Base-by-base conservation (phyloP, 768 basidiomycete species). In the Boletus vinaceobasis region DNA sequence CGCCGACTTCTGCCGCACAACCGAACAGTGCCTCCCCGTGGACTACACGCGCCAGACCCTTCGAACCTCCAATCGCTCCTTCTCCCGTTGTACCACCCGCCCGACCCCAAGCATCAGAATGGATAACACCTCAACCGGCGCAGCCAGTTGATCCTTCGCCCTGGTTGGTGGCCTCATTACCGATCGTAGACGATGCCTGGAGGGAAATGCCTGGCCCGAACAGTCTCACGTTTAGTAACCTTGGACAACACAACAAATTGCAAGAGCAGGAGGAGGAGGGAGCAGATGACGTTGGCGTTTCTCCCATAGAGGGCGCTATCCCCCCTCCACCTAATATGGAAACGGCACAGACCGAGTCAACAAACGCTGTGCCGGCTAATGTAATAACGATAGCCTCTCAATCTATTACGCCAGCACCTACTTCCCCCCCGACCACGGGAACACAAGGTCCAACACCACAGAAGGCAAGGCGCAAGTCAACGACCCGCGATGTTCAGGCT, bases 171-270 rank as follows among this genome's bases (percentile, higher is more conserved):
- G 73, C 81, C 11, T 79, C 80, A 5, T 74, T 83, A 50, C 74
- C 74, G 23, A 62, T 65, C 35, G 66, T 74, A 0, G 77, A 81
- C 35, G 79, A 80, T 17, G 72, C 65, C 45, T 85, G 83, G 84
- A 67, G 65, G 36, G 67, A 73, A 43, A 52, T 63, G 19, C 73
- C 74, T 2, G 75, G 74, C 15, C 73, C 78, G 11, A 75, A 77
- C 56, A 81, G 80, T 55, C 73, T 86, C 19, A 83, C 85, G 0
- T 74, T 79, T 52, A 79, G 76, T 49, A 84, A 83, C 59, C 69
- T 85, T 19, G 81, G 79, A 9, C 82, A 84, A 47, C 83, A 85
- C 58, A 82, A 83, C 55, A 77, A 78, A 58, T 73, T 81, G 47
- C 77, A 81, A 53, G 71, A 77, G 43, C 72, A 74, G 32, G 65